Conservation (phyloP, 345 rosid species). For the Reutealis trisperma region DNA sequence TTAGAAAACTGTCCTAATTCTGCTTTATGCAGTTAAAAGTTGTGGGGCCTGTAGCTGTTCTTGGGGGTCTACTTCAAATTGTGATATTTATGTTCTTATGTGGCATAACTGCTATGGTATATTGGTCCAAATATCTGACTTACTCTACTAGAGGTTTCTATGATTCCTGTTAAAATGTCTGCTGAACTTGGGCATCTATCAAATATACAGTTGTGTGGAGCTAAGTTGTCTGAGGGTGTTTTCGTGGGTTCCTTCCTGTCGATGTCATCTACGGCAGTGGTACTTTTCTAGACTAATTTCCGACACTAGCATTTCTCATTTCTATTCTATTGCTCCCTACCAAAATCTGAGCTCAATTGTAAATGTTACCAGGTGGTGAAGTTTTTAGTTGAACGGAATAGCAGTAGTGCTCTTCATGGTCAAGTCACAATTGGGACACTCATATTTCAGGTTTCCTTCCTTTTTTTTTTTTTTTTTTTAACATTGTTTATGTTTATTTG, state of each 20-base stretch:
- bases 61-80: constrained; percentile 94
- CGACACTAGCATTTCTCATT: constrained; percentile 9
- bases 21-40: constrained; percentile 72
- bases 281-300: constrained; percentile 38
- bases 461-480: neutral
- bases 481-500: constrained; percentile 12
- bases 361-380: constrained; percentile 71
- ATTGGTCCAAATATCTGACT: constrained; percentile 15
- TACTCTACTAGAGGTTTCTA: constrained; percentile 12
- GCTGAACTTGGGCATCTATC: constrained; percentile 23
- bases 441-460: constrained; percentile 77
- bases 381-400: constrained; percentile 77
- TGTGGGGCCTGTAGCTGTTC: constrained; percentile 93
- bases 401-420: constrained; percentile 80
- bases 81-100: constrained; percentile 72
- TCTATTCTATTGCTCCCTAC: constrained; percentile 8
- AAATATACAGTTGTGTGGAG: constrained; percentile 85
- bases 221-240: constrained; percentile 89
- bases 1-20: constrained; percentile 26
- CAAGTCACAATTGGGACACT: constrained; percentile 97
- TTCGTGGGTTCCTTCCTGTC: constrained; percentile 94
- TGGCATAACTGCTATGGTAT: constrained; percentile 76
- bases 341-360: constrained; percentile 13
- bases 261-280: constrained; percentile 99
- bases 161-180: constrained; percentile 17